Evolutionary conservation across 371 early-diverging fungal species (phyloP), one percentile per base, ranked within the genome.

Genomic region (Blakeslea trispora): DNA sequence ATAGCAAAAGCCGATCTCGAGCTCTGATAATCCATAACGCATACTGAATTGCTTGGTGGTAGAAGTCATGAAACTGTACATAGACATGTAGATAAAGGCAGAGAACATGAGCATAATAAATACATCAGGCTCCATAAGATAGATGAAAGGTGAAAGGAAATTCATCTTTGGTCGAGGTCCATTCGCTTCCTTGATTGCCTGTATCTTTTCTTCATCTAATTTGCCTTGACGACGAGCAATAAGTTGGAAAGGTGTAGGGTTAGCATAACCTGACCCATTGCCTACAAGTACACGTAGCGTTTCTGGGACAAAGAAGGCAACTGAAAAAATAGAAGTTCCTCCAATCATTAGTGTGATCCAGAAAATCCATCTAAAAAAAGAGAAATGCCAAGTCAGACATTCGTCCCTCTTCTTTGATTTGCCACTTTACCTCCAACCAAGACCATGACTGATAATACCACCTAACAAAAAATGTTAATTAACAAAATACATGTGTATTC

Each of bases 231-330:
- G 48, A 21, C 37, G 47, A n/a, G 31, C 6, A 40, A 55, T 53
- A 56, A 55, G 62, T 56, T 76, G 71, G 0, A 11, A 50, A 11
- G 71, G 73, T 1, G 76, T 72, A 45, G 76, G 76, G 28, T 76
- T 76, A 3, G 71, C 72, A 41, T 72, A 68, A 0, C 72, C 67
- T 17, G 72, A 72, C 3, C 78, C 74, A 44, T 74, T 63, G 4
- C 72, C 70, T 2, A 82, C 84, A 4, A 84, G 59, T 0, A 79
- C 63, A 17, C 83, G 73, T 22, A 85, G 45, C 0, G 77, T 76
- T 46, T 76, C 77, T 0, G 71, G 74, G 0, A 76, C 34, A 52
- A 65, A 56, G 40, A 73, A 56, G 1, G 47, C 42, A 10, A 71
- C 54, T 4, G 56, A 34, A 6, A 64, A 45, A 32, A 63, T 31